A percentile compares a stretch with the other conserved stretches of the same genome.
These are phyloP conservation scores for Eucalyptus sp. DNA, from an alignment of 345 rosid genomes.

Conservation along the genomic window DNA sequence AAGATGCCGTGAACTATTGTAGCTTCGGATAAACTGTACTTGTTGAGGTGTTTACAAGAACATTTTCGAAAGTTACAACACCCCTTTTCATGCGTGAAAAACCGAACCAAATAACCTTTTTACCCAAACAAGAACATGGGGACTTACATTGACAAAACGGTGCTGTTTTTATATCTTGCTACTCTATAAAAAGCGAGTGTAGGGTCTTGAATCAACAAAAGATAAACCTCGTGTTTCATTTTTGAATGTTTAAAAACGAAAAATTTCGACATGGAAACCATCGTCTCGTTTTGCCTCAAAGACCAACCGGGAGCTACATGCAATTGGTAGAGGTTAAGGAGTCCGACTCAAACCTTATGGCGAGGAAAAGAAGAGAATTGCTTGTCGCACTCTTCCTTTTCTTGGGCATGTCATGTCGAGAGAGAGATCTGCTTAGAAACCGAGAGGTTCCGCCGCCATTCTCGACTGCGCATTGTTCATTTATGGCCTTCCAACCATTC, in stretches of 20 bases:
- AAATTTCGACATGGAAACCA: not conserved
- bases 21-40: not conserved
- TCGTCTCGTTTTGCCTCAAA: not conserved
- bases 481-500: not conserved
- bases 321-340: not conserved
- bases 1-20: not conserved
- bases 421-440: not conserved
- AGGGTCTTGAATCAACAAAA: not conserved
- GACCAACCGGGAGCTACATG: not conserved
- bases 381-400: too few species aligned
- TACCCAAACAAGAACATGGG: rapidly evolving
- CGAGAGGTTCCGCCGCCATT: not conserved
- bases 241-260: not conserved
- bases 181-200: not conserved
- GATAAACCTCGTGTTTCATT: not conserved
- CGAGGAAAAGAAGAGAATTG: not conserved
- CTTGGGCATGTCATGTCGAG: not conserved
- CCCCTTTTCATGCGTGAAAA: rapidly evolving
- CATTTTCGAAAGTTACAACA: rapidly evolving
- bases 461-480: rapidly evolving
- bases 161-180: not conserved
- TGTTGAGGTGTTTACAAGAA: not conserved
- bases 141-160: rapidly evolving
- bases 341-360: not conserved
- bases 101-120: not conserved